These are phyloP conservation scores for Cornus kousa DNA, from an alignment of 148 eudicot genomes.

Conservation along the genomic window DNA sequence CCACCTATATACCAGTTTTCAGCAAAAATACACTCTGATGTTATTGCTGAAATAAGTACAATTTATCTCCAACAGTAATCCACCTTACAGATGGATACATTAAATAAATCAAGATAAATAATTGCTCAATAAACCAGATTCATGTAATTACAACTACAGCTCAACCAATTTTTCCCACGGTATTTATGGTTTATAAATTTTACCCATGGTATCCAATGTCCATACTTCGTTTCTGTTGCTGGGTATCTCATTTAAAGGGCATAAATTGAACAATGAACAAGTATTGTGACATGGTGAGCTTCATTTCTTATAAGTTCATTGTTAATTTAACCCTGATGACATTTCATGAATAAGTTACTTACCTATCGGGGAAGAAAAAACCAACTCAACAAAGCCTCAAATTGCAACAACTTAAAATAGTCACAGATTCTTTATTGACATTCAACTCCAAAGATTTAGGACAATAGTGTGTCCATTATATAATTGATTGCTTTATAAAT, in stretches of 20 bases:
- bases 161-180: conserved; percentile 40
- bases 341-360: background rate
- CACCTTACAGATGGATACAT: background rate
- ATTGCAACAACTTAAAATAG: background rate
- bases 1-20: conserved; percentile 19
- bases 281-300: conserved; percentile 38
- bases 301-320: conserved; percentile 20
- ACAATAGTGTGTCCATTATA: background rate
- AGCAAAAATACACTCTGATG: background rate
- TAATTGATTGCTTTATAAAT: background rate
- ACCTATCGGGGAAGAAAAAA: too few relatives aligned
- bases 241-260: conserved; percentile 33
- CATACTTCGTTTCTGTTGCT: conserved; percentile 14
- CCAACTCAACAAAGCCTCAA: background rate
- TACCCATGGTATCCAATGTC: conserved; percentile 37
- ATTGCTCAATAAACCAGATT: background rate
- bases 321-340: conserved; percentile 38
- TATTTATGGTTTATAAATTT: conserved; percentile 5
- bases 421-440: background rate
- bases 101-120: conserved; percentile 7
- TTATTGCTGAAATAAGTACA: background rate
- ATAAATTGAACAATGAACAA: conserved; percentile 20
- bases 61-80: background rate
- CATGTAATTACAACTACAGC: background rate
- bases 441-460: background rate